These are phyloP conservation scores for Podospora tetraspora DNA, from an alignment of 495 filamentous ascomycete species.

Conservation along the genomic window DNA sequence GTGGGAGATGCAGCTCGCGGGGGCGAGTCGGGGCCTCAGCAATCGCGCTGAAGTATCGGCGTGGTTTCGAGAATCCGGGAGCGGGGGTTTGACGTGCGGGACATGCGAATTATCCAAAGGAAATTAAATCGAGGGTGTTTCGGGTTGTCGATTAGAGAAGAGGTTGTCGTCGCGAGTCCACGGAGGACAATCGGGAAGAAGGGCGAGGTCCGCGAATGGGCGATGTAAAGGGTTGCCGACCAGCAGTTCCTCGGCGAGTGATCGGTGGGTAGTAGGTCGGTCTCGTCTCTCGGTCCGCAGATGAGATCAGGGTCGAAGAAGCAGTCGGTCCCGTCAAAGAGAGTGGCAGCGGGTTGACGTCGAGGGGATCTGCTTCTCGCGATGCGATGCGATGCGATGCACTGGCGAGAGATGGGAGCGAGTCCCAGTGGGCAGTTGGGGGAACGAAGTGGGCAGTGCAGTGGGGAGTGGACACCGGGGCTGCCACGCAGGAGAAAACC, in stretches of 20 bases:
- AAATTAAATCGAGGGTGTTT: neutral
- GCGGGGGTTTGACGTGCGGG: slow-evolving; percentile 5
- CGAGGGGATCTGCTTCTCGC: slow-evolving; percentile 10
- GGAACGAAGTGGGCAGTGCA: neutral
- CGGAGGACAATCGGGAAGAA: neutral
- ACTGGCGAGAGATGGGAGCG: slow-evolving; percentile 8
- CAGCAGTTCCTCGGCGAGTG: slow-evolving; percentile 1
- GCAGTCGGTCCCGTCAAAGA: slow-evolving; percentile 11
- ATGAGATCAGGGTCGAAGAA: neutral
- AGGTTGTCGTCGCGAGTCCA: slow-evolving; percentile 4
- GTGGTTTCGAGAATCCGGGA: slow-evolving; percentile 2
- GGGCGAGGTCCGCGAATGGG: neutral
- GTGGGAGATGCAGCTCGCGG: neutral
- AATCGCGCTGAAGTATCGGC: slow-evolving; percentile 19
- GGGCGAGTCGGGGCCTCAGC: neutral
- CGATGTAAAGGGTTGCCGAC: neutral
- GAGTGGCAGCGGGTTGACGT: slow-evolving; percentile 10
- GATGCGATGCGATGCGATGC: slow-evolving; percentile 21
- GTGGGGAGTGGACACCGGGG: neutral
- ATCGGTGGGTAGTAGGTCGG: neutral
- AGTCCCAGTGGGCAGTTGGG: neutral
- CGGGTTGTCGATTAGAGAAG: slow-evolving; percentile 2
- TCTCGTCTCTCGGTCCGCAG: neutral
- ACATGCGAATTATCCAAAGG: neutral
- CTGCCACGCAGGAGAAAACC: neutral